A percentile compares a stretch with the other conserved stretches of the same genome.
Evolutionary conservation across 768 basidiomycete genomes (phyloP).

Genomic region (Termitomyces sp.): DNA sequence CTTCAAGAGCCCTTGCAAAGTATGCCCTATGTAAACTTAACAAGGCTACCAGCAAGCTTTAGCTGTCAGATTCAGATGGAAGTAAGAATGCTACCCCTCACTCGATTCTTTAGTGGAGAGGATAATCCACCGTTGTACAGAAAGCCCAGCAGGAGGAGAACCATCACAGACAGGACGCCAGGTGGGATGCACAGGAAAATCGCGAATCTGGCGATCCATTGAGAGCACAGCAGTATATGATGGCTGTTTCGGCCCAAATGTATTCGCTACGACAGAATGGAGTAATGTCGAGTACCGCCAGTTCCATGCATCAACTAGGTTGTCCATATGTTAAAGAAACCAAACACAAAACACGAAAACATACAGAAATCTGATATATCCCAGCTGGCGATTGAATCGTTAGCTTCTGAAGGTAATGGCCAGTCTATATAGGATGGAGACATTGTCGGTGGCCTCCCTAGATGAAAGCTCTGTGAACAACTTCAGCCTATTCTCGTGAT

Average conservation of each 20-base stretch:
- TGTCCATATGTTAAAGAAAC: background rate
- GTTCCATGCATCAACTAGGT: constrained; percentile 50
- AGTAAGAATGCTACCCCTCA: constrained; percentile 16
- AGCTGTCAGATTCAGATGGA: background rate
- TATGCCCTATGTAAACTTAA: constrained; percentile 64
- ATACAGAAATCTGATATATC: constrained; percentile 37
- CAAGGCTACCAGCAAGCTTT: constrained; percentile 32
- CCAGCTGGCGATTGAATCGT: constrained; percentile 27
- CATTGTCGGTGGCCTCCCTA: constrained; percentile 56
- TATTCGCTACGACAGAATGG: constrained; percentile 42
- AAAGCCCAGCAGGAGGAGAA: constrained; percentile 15
- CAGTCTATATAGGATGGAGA: constrained; percentile 50
- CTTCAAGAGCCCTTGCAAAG: constrained; percentile 61
- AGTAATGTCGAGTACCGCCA: constrained; percentile 50
- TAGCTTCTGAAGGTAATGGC: constrained; percentile 41
- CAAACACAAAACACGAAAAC: constrained; percentile 9
- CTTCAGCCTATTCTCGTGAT: background rate
- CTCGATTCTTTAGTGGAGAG: constrained; percentile 46
- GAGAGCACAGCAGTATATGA: constrained; percentile 47
- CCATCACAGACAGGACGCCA: constrained; percentile 33
- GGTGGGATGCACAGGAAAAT: constrained; percentile 45
- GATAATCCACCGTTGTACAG: constrained; percentile 38
- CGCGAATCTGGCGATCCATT: constrained; percentile 55
- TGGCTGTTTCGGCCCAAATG: constrained; percentile 48
- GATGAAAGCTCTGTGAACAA: constrained; percentile 45